Base-by-base conservation (phyloP, 176 grass and related monocot genomes). In the Zea luxurians region DNA sequence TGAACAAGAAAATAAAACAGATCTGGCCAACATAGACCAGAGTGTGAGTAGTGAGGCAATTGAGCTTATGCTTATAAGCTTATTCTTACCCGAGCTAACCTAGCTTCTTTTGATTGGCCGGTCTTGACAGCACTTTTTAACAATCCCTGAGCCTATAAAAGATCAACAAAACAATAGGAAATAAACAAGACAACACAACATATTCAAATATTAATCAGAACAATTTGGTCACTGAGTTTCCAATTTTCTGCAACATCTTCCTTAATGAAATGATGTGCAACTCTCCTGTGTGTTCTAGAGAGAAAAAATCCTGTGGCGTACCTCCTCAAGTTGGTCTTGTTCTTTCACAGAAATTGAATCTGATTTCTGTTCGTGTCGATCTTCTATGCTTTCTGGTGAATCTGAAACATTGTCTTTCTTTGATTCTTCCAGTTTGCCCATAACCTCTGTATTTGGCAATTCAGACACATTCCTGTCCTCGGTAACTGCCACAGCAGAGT, bases 101-200 rank as follows among this genome's bases (percentile, higher is more conserved):
- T 92, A 71, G 96, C 96, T 85, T 99, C 96, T 88, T 99, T 95
- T 84, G 96, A 95, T 58, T 99, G 96, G 7, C 96, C 96, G 85
- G 88, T 95, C 87, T 99, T 95, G 20, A 88, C 87, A 60, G 92
- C 92, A 42, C 74, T 95, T 76, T 95, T 94, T 52, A 99, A 85
- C 82, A 99, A 83, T 77, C 96, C 96, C 71, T 88, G 96, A 75
- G 96, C 96, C 96, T 99, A 87, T 37, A 61, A 85, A 83, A 75
- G 58, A 60, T 66, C 72, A 88, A 72, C 45, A 80, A 80, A 65
- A 80, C 7, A 62, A 81, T 48, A 42, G 67, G 74, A 65, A 78
- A 64, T 6, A 6, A 66, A 67, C 37, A 40, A 42, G 67, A 76
- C 7, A 87, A 27, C 27, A 27, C 27, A 27, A 70, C 3, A 10